Base-by-base conservation (phyloP, 2,329 filamentous ascomycete genomes). In the Xylariaceae sp. region DNA sequence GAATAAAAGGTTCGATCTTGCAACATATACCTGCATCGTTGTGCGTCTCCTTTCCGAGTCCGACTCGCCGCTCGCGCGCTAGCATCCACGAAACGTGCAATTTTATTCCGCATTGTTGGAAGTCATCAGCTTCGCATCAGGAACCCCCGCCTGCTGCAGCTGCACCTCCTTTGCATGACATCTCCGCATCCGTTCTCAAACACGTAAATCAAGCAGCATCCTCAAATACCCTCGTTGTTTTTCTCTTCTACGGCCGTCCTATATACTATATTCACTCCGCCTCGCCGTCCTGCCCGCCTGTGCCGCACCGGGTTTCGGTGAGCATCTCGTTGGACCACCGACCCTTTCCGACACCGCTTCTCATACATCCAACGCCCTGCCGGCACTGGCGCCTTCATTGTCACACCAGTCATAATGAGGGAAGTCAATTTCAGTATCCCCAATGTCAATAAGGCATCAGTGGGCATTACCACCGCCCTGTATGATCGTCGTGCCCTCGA, bases 371-470 rank as follows among this genome's bases (percentile, higher is more conserved):
- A 58, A 27, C 22, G 22, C 59, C 55, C 59, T 50, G 57, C 53
- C 38, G 49, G 46, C 56, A 51, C 58, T 44, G 14, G 31, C 42
- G 36, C 18, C 32, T 42, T 39, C 39, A 49, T 40, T 22, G 45
- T 18, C 12, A 47, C n/a, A 51, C 56, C 54, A 60, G 31, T 52
- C 81, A 92, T 71, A 73, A 99, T 99, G 94, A 89, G 94, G 77
- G 94, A 99, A 82, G 91, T 96, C 75, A 97, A 97, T 74, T 97
- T 97, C 75, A 96, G 91, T 75, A 96, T 97, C 69, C 92, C 94
- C 47, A 96, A 94, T 80, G 90, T 95, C 81, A 97, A 97, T 75
- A 97, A 97, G 86, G 94, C 94, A 66, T 96, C 92, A 51, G 91
- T 96, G 66, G 92, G 92, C 73, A 99, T 99, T 74, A 99, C 94